phyloP scores from a whole-genome alignment of 2,329 filamentous ascomycete genomes.

The Botrytis deweyae region DNA sequence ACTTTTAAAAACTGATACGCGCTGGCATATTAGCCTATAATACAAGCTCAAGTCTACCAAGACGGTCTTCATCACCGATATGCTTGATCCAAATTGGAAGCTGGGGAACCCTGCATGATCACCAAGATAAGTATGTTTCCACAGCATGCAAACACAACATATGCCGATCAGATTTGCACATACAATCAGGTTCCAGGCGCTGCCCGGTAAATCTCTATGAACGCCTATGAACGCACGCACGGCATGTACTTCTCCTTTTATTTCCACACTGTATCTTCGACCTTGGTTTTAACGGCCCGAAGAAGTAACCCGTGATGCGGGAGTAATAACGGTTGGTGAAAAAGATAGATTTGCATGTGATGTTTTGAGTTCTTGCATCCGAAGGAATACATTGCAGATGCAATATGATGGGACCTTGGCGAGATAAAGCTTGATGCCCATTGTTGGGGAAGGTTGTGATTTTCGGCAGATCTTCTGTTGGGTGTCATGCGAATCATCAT shows the following conservation, averaged over 20 bases:
- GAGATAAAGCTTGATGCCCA: background rate
- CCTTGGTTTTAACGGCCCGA: background rate
- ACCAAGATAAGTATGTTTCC: background rate
- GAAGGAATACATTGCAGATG: background rate
- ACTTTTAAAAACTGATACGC: background rate
- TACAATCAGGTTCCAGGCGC: background rate
- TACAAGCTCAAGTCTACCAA: background rate
- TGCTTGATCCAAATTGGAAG: background rate
- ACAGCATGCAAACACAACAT: background rate
- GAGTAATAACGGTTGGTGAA: background rate
- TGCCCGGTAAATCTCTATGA: background rate
- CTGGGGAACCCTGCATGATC: conserved; percentile 1
- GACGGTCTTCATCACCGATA: background rate
- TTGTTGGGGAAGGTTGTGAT: background rate
- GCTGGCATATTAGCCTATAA: background rate
- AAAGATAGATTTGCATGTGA: background rate
- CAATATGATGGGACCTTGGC: background rate
- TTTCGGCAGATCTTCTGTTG: background rate
- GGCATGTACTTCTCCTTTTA: background rate
- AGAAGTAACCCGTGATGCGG: background rate
- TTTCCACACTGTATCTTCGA: background rate
- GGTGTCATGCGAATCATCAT: background rate
- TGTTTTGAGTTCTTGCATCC: background rate
- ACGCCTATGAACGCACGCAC: background rate
- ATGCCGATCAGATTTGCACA: background rate